Evolutionary conservation across 148 eudicot species (phyloP).

Genomic region (Diospyros lotus): DNA sequence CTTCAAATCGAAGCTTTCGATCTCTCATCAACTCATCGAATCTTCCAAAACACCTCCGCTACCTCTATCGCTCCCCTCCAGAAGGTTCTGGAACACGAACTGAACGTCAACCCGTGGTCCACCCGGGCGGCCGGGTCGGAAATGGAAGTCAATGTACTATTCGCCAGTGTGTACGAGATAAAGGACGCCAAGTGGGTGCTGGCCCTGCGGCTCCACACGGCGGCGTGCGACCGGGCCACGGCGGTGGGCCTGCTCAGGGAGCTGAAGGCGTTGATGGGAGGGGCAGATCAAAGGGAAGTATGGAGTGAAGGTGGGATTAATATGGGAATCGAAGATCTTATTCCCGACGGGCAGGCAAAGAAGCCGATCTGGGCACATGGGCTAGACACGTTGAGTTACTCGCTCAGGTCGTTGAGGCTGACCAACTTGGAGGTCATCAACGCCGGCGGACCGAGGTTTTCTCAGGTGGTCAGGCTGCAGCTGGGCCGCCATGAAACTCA

Average conservation of each 20-base stretch:
- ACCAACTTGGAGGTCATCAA: conserved; percentile 45
- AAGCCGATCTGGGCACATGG: conserved; percentile 94
- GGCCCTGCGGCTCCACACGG: conserved; percentile 61
- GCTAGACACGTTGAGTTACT: conserved; percentile 71
- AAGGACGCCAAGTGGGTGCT: conserved; percentile 36
- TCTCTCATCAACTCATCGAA: conserved; percentile 33
- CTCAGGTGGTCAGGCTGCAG: conserved; percentile 46
- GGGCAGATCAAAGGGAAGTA: conserved; percentile 8
- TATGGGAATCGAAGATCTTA: conserved; percentile 61
- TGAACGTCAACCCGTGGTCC: conserved; percentile 55
- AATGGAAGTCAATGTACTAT: conserved; percentile 31
- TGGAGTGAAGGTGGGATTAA: conserved; percentile 20
- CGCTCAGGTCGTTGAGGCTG: conserved; percentile 62
- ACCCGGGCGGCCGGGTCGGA: conserved; percentile 4
- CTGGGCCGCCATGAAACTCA: conserved; percentile 38
- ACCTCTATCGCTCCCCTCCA: conserved; percentile 36
- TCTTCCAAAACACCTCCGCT: conserved; percentile 12
- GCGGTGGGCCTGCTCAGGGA: conserved; percentile 53
- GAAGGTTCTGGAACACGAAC: conserved; percentile 56
- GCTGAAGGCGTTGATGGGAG: conserved; percentile 31
- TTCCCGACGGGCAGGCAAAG: conserved; percentile 47
- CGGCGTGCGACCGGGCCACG: conserved; percentile 65
- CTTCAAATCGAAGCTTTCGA: conserved; percentile 33
- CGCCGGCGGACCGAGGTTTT: conserved; percentile 24
- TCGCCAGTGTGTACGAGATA: conserved; percentile 39